phyloP scores from a whole-genome alignment of 2,329 filamentous ascomycete species.

The Colletotrichum liriopes region DNA sequence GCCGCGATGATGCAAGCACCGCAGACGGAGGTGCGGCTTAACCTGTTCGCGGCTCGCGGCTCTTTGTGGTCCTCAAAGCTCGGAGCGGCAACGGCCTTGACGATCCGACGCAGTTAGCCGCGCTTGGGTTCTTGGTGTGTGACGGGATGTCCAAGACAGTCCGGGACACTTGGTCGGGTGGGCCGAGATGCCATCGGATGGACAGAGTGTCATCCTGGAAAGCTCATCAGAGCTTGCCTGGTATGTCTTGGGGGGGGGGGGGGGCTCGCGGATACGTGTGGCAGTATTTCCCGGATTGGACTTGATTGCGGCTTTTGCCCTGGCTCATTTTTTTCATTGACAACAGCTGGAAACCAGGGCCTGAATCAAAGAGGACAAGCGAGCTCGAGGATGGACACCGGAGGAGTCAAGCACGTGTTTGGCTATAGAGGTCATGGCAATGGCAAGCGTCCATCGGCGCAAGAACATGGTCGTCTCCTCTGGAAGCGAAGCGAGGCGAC shows the following conservation, averaged over 20 bases:
- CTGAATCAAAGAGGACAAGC: background rate
- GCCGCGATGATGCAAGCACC: background rate
- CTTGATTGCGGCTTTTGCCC: background rate
- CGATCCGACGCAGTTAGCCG: conserved; percentile 6
- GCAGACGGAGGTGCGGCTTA: background rate
- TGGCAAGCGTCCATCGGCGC: background rate
- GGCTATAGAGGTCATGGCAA: too few species aligned
- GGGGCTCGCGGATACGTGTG: background rate
- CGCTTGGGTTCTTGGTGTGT: background rate
- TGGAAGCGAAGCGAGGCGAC: background rate
- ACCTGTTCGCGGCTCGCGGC: background rate
- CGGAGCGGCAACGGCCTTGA: background rate
- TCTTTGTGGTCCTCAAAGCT: background rate
- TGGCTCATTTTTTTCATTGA: background rate
- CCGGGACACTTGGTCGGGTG: background rate
- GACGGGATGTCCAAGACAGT: background rate
- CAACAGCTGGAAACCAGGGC: background rate
- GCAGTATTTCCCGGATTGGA: too few species aligned
- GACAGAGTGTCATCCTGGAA: background rate
- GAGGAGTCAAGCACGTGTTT: too few species aligned
- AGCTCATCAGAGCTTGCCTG: background rate
- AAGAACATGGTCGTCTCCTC: too few species aligned
- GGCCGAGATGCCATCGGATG: too few species aligned
- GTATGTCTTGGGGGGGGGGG: background rate
- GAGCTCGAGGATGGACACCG: too few species aligned